phyloP scores from a whole-genome alignment of 1,284 basidiomycete species.

The Ceratobasidium sp. region DNA sequence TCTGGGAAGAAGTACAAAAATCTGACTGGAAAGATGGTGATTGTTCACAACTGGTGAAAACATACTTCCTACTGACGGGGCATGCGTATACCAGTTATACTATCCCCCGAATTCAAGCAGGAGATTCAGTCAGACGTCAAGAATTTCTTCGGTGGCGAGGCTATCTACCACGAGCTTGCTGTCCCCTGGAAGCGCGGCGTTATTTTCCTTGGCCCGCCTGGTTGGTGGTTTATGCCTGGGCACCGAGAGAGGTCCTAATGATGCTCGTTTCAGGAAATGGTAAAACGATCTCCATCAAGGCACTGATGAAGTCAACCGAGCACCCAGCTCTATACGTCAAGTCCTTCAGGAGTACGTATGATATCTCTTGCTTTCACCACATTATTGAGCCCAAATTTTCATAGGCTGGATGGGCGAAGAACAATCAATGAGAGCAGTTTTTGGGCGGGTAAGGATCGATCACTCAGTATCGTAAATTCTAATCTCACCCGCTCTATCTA shows the following conservation, averaged over 20 bases:
- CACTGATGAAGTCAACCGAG: conserved; percentile 50
- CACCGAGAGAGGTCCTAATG: background rate
- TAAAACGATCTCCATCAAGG: conserved; percentile 82
- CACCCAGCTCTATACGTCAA: conserved; percentile 77
- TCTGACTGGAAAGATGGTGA: conserved; percentile 68
- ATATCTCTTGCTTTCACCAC: background rate
- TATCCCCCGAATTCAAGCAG: conserved; percentile 74
- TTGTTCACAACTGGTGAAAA: background rate
- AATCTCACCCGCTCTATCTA: conserved; percentile 39
- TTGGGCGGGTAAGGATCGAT: conserved; percentile 64
- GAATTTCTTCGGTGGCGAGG: conserved; percentile 76
- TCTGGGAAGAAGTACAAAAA: conserved; percentile 76
- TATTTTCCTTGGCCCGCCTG: conserved; percentile 66
- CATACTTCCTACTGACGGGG: conserved; percentile 38
- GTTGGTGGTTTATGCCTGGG: conserved; percentile 48
- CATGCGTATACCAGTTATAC: conserved; percentile 59
- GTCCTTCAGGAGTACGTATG: conserved; percentile 51
- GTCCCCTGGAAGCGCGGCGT: conserved; percentile 78
- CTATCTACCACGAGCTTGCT: conserved; percentile 70
- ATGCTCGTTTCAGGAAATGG: conserved; percentile 67
- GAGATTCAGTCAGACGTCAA: conserved; percentile 68
- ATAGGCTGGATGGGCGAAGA: conserved; percentile 72
- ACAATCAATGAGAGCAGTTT: conserved; percentile 66
- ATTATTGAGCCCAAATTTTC: background rate
- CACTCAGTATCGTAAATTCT: conserved; percentile 1